Evolutionary conservation across 2,329 filamentous ascomycete species (phyloP).

Genomic region (Aspergillus piperis): DNA sequence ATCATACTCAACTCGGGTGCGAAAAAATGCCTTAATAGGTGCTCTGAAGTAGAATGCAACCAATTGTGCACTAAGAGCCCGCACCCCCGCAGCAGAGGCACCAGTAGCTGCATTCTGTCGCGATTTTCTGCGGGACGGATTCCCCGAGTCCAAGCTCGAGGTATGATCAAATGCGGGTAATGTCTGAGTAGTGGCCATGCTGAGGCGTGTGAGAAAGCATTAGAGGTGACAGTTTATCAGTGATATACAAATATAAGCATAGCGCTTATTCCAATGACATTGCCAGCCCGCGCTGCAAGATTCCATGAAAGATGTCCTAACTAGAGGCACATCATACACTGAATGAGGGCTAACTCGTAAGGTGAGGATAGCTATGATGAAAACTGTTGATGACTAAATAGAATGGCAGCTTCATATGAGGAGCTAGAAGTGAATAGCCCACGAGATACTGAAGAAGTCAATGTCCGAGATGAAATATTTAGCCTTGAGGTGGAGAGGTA

Average conservation of each 20-base stretch:
- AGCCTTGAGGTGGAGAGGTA: neutral
- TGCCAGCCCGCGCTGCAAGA: neutral
- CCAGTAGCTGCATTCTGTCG: slow-evolving; percentile 66
- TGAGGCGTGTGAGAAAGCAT: neutral
- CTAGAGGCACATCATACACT: neutral
- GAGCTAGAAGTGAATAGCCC: neutral
- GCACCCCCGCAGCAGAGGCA: slow-evolving; percentile 81
- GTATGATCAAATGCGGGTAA: slow-evolving; percentile 19
- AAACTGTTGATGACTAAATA: neutral
- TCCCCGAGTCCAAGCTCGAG: slow-evolving; percentile 23
- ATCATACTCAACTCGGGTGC: slow-evolving; percentile 81
- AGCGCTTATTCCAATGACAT: neutral
- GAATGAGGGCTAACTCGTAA: neutral
- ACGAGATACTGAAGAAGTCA: neutral
- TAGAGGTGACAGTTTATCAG: slow-evolving; percentile 1
- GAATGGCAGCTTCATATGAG: neutral
- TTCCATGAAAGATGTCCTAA: neutral
- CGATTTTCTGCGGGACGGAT: slow-evolving; percentile 43
- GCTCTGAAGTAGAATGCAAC: slow-evolving; percentile 90
- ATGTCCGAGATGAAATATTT: neutral
- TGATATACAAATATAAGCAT: neutral
- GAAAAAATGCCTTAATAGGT: slow-evolving; percentile 89
- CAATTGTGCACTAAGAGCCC: slow-evolving; percentile 78
- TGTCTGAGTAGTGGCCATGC: slow-evolving; percentile 7
- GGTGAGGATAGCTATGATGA: neutral